Percentiles rank a stretch among this genome's conserved stretches.
phyloP scores from a whole-genome alignment of 306 rosid genomes.

The Aeschynomene evenia region DNA sequence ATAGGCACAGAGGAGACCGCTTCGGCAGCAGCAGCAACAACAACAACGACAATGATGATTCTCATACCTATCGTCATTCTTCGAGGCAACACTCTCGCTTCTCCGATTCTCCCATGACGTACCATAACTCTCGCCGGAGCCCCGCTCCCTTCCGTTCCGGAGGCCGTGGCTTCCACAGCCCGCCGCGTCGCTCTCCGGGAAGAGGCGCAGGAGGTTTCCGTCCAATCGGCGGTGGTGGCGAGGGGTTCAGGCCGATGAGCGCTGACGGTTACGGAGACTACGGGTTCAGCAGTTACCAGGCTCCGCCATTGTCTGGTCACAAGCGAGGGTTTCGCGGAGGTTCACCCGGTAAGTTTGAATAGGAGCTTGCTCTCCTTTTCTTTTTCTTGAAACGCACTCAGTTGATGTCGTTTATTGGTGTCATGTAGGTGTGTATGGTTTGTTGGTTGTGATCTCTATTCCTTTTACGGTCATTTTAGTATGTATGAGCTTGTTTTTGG shows the following conservation, averaged over 20 bases:
- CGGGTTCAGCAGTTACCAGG: conserved; percentile 43
- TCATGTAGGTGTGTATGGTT: not conserved
- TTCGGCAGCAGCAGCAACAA: conserved; percentile 45
- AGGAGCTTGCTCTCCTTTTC: not conserved
- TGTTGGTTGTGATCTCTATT: not conserved
- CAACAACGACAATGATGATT: conserved; percentile 30
- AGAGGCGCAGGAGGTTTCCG: conserved; percentile 48
- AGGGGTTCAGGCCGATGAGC: conserved; percentile 16
- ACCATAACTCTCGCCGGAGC: conserved; percentile 45
- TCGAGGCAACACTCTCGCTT: conserved; percentile 54
- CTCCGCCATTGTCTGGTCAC: conserved; percentile 63
- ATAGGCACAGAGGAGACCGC: conserved; percentile 88
- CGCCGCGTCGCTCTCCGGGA: conserved; percentile 55
- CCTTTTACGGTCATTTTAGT: conserved; percentile 6
- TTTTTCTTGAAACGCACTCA: not conserved
- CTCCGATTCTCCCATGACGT: conserved; percentile 61
- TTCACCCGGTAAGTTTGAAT: conserved; percentile 64
- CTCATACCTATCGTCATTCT: conserved; percentile 49
- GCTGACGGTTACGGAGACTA: conserved; percentile 46
- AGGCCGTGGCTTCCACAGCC: conserved; percentile 61
- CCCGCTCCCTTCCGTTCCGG: conserved; percentile 48
- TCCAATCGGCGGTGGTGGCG: conserved; percentile 38
- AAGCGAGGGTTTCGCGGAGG: conserved; percentile 71
- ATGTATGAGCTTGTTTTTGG: not conserved
- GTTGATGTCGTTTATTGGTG: not conserved